Evolutionary conservation across 1,284 basidiomycete genomes (phyloP), one percentile per base, ranked within the genome.

Genomic region (Cryptococcus sp.): DNA sequence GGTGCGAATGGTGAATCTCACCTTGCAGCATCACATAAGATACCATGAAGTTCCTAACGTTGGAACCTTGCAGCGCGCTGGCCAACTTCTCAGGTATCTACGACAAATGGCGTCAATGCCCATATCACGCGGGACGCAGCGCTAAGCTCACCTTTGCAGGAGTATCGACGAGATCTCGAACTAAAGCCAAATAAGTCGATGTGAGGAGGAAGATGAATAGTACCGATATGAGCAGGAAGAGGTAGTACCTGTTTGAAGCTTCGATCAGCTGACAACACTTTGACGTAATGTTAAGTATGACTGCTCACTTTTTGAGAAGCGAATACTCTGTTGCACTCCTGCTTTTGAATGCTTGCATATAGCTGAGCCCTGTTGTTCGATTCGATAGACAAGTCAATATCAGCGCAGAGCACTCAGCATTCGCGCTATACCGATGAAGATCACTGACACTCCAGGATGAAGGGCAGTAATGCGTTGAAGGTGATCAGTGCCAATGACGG

Each of bases 11-110:
- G 7, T 19, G 15, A n/a, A n/a, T 51, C 58, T 58, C 68, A 87
- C 89, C 89, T 83, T 96, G 92, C 13, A 98, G 83, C 65, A 97
- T 89, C 37, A 96, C 92, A 76, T 97, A 98, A 7, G 91, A 94
- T 39, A 98, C 80, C 82, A 96, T 96, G 80, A 98, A 97, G 74
- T 94, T 89, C 58, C 93, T 73, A 6, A 79, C 69, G 60, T 67
- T 72, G 80, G 82, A 64, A 85, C 89, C 66, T 83, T 85, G 88
- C 29, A 97, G 77, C 0, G 91, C 87, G 49, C 84, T 80, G 0
- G 93, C 93, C 0, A 97, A 80, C 68, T 93, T 93, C 77, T 93
- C 89, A 0, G 93, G 90, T 16, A 95, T 89, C 77, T 92, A 89
- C 2, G 85, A 10, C 5, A 34, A 2, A 13, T 34, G 29, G 8